Evolutionary conservation across 2,329 filamentous ascomycete genomes (phyloP).

Genomic region (Aaosphaeria pasadenensis): DNA sequence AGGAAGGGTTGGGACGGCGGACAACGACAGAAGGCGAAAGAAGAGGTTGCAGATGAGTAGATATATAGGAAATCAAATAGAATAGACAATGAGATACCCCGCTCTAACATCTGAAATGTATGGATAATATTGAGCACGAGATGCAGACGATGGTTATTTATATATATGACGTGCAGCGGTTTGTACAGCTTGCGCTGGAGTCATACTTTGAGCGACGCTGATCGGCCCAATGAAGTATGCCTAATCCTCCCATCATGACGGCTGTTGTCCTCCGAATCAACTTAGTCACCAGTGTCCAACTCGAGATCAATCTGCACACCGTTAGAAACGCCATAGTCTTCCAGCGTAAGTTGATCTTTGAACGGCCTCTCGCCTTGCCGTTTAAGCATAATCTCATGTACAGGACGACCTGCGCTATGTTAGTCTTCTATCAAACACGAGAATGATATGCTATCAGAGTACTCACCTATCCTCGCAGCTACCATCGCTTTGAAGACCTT

Average conservation of each 20-base stretch:
- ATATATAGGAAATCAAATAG: neutral
- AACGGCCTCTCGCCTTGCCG: conserved; percentile 90
- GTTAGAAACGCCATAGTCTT: conserved; percentile 92
- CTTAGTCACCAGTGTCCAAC: conserved; percentile 34
- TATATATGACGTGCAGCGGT: too few relatives aligned
- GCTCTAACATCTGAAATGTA: too few relatives aligned
- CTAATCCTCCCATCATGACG: neutral
- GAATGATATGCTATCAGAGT: too few relatives aligned
- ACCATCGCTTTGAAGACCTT: conserved; percentile 89
- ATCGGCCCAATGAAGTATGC: too few relatives aligned
- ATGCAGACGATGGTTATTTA: too few relatives aligned
- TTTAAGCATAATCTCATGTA: conserved; percentile 88
- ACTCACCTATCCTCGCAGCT: conserved; percentile 69
- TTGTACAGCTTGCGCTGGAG: too few relatives aligned
- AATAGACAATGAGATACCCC: neutral
- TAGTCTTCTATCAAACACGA: too few relatives aligned
- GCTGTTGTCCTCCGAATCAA: neutral
- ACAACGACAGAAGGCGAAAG: conserved; percentile 3
- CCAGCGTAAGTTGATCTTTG: conserved; percentile 82
- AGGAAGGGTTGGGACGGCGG: conserved; percentile 44
- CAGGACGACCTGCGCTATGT: conserved; percentile 58
- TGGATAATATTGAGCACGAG: too few relatives aligned
- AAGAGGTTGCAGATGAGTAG: conserved; percentile 26
- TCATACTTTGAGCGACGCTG: too few relatives aligned
- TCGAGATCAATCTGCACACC: conserved; percentile 64